These are phyloP conservation scores for Diaporthe batatas DNA, from an alignment of 2,329 filamentous ascomycete species.

Conservation along the genomic window DNA sequence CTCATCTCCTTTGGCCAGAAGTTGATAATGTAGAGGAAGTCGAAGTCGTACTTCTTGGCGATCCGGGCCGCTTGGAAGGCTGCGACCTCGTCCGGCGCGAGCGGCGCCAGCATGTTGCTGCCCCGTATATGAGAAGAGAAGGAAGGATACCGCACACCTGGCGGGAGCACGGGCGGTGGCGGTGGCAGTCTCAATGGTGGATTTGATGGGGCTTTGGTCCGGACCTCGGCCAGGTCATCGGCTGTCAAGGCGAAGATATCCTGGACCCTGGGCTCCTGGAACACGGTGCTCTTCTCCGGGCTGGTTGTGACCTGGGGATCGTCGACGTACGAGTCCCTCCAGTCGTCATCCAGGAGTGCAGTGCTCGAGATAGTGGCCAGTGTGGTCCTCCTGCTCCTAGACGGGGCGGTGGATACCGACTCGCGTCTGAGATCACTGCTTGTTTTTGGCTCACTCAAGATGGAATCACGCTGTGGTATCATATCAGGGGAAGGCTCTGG, in stretches of 20 bases:
- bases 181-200: conserved; percentile 42
- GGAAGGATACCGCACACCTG: conserved; percentile 48
- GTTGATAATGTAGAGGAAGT: conserved; percentile 71
- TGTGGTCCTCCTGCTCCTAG: conserved; percentile 36
- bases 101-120: conserved; percentile 52
- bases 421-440: conserved; percentile 33
- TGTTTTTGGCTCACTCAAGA: conserved; percentile 37
- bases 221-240: conserved; percentile 68
- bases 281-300: conserved; percentile 52
- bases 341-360: conserved; percentile 41
- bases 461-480: conserved; percentile 38
- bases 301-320: conserved; percentile 44
- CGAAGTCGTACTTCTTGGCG: conserved; percentile 68
- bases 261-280: conserved; percentile 65
- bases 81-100: conserved; percentile 60
- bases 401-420: conserved; percentile 21
- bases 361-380: conserved; percentile 13
- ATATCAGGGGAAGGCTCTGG: conserved; percentile 42
- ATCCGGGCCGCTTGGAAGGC: conserved; percentile 69
- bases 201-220: conserved; percentile 40
- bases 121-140: conserved; percentile 50
- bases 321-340: conserved; percentile 40
- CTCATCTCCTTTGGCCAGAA: conserved; percentile 63
- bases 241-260: conserved; percentile 69
- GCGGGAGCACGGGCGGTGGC: conserved; percentile 33